A percentile compares a stretch with the other conserved stretches of the same genome.
phyloP scores from a whole-genome alignment of 2,329 filamentous ascomycete genomes.

The Trichocomaceae sp. region DNA sequence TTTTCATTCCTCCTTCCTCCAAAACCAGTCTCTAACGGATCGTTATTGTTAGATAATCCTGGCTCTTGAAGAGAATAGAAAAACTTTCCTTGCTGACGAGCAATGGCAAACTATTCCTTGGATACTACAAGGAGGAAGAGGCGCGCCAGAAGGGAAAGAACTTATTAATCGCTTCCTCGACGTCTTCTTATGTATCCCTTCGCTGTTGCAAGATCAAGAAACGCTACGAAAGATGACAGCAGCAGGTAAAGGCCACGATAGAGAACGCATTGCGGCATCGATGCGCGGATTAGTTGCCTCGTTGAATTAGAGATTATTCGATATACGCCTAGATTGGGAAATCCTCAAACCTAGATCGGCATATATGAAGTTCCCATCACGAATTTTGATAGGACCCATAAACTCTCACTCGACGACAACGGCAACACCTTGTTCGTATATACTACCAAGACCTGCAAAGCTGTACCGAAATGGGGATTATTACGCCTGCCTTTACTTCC shows the following conservation, averaged over 20 bases:
- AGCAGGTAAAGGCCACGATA: neutral
- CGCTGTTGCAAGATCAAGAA: neutral
- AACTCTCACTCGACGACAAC: neutral
- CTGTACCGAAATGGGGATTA: neutral
- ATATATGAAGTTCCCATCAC: neutral
- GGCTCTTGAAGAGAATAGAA: conserved; percentile 3
- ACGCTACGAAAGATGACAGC: neutral
- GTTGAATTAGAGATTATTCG: neutral
- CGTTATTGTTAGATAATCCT: neutral
- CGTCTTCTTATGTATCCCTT: neutral
- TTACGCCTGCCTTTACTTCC: neutral
- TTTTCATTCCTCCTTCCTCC: neutral
- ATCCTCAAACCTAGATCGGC: neutral
- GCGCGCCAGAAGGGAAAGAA: neutral
- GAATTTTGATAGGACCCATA: neutral
- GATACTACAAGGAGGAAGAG: neutral
- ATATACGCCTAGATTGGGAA: neutral
- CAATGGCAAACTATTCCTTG: conserved; percentile 2
- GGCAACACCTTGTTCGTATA: neutral
- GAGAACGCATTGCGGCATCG: neutral
- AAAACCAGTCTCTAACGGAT: neutral
- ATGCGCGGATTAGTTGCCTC: neutral
- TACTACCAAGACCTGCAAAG: neutral
- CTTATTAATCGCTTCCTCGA: neutral
- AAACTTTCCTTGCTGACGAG: neutral